A percentile compares a stretch with the other conserved stretches of the same genome.
Conservation (phyloP, 106 monocot genomes). For the Chionographis japonica region DNA sequence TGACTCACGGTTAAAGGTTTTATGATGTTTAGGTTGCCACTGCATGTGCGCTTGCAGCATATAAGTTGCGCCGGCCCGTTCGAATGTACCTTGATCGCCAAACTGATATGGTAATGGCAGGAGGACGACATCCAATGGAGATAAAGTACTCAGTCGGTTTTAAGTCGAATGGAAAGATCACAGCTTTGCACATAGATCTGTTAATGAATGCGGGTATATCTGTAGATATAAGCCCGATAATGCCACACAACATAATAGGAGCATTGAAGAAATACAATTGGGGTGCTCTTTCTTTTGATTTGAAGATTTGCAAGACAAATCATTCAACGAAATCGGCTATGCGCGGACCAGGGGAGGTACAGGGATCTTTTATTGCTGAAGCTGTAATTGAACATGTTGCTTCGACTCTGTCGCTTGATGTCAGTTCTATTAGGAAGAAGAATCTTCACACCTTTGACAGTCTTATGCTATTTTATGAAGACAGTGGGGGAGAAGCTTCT, state of each 20-base stretch:
- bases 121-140: conserved; percentile 87
- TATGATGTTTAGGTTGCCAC: conserved; percentile 45
- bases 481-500: conserved; percentile 30
- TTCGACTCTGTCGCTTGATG: conserved; percentile 35
- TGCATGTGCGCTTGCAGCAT: conserved; percentile 83
- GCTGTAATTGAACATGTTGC: conserved; percentile 78
- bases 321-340: conserved; percentile 58
- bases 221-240: conserved; percentile 40
- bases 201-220: conserved; percentile 72
- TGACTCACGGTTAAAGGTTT: not conserved
- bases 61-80: conserved; percentile 61
- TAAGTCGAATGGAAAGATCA: conserved; percentile 71
- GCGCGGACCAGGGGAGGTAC: conserved; percentile 76
- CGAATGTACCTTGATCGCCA: conserved; percentile 84
- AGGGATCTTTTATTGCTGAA: conserved; percentile 80
- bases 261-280: conserved; percentile 78
- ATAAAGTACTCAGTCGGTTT: conserved; percentile 68
- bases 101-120: conserved; percentile 82
- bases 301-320: conserved; percentile 77
- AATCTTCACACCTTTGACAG: conserved; percentile 74
- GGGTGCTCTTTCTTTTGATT: conserved; percentile 69
- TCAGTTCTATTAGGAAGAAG: conserved; percentile 37
- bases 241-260: conserved; percentile 46
- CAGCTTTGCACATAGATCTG: conserved; percentile 67
- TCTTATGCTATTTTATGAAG: conserved; percentile 39